Base-by-base conservation (phyloP, 495 filamentous ascomycete species). In the Hypomontagnella monticulosa region DNA sequence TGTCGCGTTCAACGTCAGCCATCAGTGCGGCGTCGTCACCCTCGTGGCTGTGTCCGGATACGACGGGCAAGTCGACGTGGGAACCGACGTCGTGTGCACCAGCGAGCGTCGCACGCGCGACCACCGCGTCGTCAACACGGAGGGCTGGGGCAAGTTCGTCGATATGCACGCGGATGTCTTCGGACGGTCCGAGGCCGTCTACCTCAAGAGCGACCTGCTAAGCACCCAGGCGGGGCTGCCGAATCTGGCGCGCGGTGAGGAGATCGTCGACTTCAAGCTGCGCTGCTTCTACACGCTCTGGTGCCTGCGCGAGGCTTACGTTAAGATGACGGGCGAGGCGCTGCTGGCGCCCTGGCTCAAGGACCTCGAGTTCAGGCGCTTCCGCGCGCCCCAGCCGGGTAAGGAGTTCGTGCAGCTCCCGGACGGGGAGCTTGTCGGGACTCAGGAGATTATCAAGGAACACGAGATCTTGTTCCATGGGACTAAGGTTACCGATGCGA, bases 241-340 rank as follows among this genome's bases (percentile, higher is more conserved):
- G 37, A 16, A 32, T 14, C 51, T 66, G 1, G 57, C 59, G 18
- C 61, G 60, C 27, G 56, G 47, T 16, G 73, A 71, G 40, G 63
- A 71, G 42, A 54, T 65, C 1, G 37, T 63, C 3, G 77, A 78
- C 46, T 74, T 56, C 34, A 75, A 74, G 69, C 79, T 96, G 40
- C 81, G 93, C 2, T 79, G 87, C 4, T 97, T 97, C 75, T 97
- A 95, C 70, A 87, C 93, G 1, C 90, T 89, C 65, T 97, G 92
- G 91, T 92, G 89, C 54, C 81, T 95, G 53, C 91, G 95, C 66
- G 93, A 97, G 77, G 91, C 93, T 0, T 97, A 93, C 77, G 87
- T 97, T 63, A 97, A 97, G 83, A 86, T 97, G 85, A 92, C 91
- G 7, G 93, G 93, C 27, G 93, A 96, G 67, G 93, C 91, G 14